Evolutionary conservation across 177 flowering plant genomes (phyloP), one percentile per base, ranked within the genome.

Genomic region (Vitis hybrid): DNA sequence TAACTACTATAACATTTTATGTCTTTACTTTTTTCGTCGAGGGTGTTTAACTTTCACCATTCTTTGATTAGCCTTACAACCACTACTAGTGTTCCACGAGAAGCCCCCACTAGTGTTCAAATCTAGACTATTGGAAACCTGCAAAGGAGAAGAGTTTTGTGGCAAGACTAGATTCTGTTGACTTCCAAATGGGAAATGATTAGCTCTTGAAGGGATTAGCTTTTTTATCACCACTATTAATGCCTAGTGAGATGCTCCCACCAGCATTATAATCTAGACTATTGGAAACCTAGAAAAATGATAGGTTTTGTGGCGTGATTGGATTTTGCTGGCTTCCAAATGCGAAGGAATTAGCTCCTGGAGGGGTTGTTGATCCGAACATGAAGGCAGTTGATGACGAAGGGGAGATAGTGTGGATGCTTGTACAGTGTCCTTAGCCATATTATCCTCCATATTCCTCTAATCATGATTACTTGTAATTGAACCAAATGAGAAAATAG

Each of bases 361-460:
- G 4, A 49, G 82, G n/a, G 24, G 72, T 49, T 22, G 73, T 1
- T 38, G 78, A 68, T 49, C 72, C 68, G 56, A 80, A 80, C 18
- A 67, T 54, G 52, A 73, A 78, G 4, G 69, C 54, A 19, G 82
- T 44, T 13, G 57, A 38, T 15, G 67, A 47, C 3, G 73, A 58
- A 3, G 74, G 44, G 12, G 82, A 7, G 24, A 71, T 33, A 2
- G 75, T 3, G 79, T 59, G 1, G 87, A 50, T 61, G 91, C 76
- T 52, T 87, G 96, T 67, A 85, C 65, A 2, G 88, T 77, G 75
- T 95, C 99, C 83, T 95, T 98, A 0, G 95, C 97, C 98, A 95
- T 95, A 77, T 88, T 88, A 70, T 95, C 98, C 71, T 91, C 98
- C 85, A 83, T 81, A 68, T 61, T 90, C 91, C 88, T 90, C 80